These are phyloP conservation scores for Claviceps fusiformis DNA, from an alignment of 2,329 filamentous ascomycete species.

Conservation along the genomic window DNA sequence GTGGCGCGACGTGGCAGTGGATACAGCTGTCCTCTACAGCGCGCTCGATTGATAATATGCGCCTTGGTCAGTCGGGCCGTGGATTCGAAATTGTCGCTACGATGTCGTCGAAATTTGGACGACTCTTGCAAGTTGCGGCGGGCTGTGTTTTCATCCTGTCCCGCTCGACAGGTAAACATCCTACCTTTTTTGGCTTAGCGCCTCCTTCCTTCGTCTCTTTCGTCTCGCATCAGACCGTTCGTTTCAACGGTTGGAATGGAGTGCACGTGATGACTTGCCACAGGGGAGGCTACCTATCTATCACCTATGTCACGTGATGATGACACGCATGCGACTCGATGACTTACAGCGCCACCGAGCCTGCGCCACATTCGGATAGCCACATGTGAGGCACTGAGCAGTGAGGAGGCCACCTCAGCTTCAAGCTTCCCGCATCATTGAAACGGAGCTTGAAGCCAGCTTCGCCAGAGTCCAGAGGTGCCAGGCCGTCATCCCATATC, in stretches of 20 bases:
- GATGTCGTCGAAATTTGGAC: background rate
- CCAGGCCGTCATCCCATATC: background rate
- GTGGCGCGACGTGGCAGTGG: background rate
- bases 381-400: background rate
- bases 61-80: background rate
- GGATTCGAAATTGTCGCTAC: background rate
- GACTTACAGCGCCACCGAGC: background rate
- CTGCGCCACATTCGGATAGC: background rate
- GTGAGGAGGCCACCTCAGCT: slow-evolving; percentile 23
- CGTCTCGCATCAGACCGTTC: background rate
- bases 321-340: background rate
- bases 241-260: background rate
- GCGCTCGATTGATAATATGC: background rate
- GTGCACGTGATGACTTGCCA: slow-evolving; percentile 2
- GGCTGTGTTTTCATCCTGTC: slow-evolving; percentile 13
- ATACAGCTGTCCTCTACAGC: no score
- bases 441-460: slow-evolving; percentile 9
- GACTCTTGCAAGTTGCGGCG: background rate
- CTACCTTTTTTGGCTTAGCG: slow-evolving; percentile 15
- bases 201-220: no score
- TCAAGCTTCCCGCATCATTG: slow-evolving; percentile 9
- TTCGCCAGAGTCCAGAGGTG: background rate
- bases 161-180: slow-evolving; percentile 17
- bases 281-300: no score
- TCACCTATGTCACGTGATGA: no score